Conservation (phyloP, 345 rosid genomes). For the Rubroshorea leprosula region DNA sequence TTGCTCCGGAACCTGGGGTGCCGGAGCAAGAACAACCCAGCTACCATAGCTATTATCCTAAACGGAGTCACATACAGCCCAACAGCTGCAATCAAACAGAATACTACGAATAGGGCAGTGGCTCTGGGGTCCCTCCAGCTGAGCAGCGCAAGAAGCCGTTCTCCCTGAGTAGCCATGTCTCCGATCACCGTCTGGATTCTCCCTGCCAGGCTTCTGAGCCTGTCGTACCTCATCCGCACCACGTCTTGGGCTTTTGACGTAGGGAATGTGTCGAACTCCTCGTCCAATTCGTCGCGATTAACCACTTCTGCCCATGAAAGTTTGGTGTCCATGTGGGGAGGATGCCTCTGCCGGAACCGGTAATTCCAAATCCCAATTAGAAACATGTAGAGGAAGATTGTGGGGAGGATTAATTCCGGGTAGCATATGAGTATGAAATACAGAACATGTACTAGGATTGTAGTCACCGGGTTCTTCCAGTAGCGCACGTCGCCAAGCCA, state of each 20-base stretch:
- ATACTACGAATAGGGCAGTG: constrained; percentile 26
- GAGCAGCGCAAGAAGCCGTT: constrained; percentile 31
- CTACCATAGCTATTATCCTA: constrained; percentile 27
- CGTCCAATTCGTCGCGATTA: constrained; percentile 38
- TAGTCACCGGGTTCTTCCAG: constrained; percentile 48
- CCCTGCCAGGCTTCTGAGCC: constrained; percentile 39
- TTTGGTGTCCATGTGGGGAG: constrained; percentile 53
- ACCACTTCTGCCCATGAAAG: constrained; percentile 34
- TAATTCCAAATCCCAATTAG: constrained; percentile 49
- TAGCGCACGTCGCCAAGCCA: constrained; percentile 41
- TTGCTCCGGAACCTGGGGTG: constrained; percentile 23
- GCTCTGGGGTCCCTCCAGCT: constrained; percentile 43
- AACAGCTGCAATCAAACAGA: constrained; percentile 33
- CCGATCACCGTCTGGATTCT: constrained; percentile 25
- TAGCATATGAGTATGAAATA: constrained; percentile 41
- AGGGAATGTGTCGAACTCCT: constrained; percentile 25
- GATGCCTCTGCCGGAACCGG: constrained; percentile 42
- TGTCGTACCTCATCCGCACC: constrained; percentile 43
- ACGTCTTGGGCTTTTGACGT: constrained; percentile 25
- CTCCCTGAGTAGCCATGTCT: constrained; percentile 45
- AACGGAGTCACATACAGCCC: constrained; percentile 35
- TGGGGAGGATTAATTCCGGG: constrained; percentile 46
- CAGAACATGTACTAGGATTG: constrained; percentile 40
- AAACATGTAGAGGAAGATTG: constrained; percentile 18
- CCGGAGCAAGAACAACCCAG: constrained; percentile 20